Percentiles rank a stretch among this genome's conserved stretches.
These are phyloP conservation scores for Pseudogymnoascus sp. DNA, from an alignment of 2,329 filamentous ascomycete species.

Conservation along the genomic window DNA sequence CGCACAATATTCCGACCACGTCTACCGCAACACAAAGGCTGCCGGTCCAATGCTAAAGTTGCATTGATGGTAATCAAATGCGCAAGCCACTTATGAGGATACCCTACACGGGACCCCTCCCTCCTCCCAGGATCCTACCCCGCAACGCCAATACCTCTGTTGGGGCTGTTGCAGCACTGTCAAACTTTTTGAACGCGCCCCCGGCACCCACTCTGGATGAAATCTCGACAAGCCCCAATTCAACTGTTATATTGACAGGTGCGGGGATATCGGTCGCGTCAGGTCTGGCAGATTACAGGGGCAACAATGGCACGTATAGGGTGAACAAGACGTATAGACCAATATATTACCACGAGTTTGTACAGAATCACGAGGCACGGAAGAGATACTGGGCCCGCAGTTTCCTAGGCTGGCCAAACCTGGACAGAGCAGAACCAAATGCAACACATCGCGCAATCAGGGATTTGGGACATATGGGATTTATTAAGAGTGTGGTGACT, in stretches of 20 bases:
- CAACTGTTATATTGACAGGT: conserved; percentile 62
- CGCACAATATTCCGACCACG: background rate
- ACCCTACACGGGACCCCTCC: conserved; percentile 78
- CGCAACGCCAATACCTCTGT: conserved; percentile 57
- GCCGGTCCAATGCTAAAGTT: background rate
- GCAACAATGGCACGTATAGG: conserved; percentile 82
- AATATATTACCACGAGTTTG: conserved; percentile 89
- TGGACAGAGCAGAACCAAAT: conserved; percentile 75
- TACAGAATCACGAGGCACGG: conserved; percentile 69
- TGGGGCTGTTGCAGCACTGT: conserved; percentile 70
- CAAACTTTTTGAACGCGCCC: conserved; percentile 63
- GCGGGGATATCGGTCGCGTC: conserved; percentile 91
- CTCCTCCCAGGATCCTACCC: conserved; percentile 68
- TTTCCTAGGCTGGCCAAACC: conserved; percentile 83
- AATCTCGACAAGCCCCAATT: conserved; percentile 32
- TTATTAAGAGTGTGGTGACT: conserved; percentile 72
- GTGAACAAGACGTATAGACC: conserved; percentile 84
- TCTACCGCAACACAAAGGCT: background rate
- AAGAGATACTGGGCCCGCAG: conserved; percentile 95
- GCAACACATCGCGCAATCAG: conserved; percentile 68
- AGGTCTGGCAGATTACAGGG: conserved; percentile 87
- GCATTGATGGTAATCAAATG: conserved; percentile 37
- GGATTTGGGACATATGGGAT: conserved; percentile 61
- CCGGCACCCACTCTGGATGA: conserved; percentile 39
- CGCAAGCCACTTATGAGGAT: conserved; percentile 73